A percentile compares a stretch with the other conserved stretches of the same genome.
Conservation (phyloP, 345 rosid genomes). For the Boechera stricta region DNA sequence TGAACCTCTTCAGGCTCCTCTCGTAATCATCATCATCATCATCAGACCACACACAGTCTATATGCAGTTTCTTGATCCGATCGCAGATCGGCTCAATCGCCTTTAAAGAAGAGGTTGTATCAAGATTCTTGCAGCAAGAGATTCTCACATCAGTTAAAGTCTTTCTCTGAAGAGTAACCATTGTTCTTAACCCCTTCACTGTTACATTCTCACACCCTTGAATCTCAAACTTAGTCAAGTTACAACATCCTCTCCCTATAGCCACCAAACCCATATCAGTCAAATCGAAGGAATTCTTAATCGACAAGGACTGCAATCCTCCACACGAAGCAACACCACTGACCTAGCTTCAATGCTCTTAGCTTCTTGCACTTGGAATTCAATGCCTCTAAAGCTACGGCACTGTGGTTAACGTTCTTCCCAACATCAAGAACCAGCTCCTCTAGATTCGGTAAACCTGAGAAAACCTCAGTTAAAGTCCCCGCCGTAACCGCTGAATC, state of each 20-base stretch:
- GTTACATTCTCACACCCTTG: constrained; percentile 84
- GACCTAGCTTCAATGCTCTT: constrained; percentile 63
- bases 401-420: constrained; percentile 68
- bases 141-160: constrained; percentile 73
- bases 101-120: constrained; percentile 56
- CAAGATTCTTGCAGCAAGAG: constrained; percentile 68
- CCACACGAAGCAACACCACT: constrained; percentile 76
- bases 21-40: constrained; percentile 29
- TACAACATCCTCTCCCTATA: constrained; percentile 80
- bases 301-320: constrained; percentile 60
- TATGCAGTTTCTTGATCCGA: constrained; percentile 66
- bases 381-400: constrained; percentile 61
- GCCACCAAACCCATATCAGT: constrained; percentile 78
- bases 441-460: constrained; percentile 58
- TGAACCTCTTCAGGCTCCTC: constrained; percentile 57
- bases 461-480: constrained; percentile 56
- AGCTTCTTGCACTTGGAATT: constrained; percentile 60
- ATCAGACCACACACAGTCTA: constrained; percentile 83
- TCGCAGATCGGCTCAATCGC: constrained; percentile 70
- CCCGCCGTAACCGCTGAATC: constrained; percentile 61
- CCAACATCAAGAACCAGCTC: constrained; percentile 72
- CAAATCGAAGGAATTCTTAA: constrained; percentile 69
- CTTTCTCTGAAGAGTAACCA: constrained; percentile 55
- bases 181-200: constrained; percentile 63
- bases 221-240: constrained; percentile 68